phyloP scores from a whole-genome alignment of 176 grass and related monocot genomes.

The Neostapfia colusana region DNA sequence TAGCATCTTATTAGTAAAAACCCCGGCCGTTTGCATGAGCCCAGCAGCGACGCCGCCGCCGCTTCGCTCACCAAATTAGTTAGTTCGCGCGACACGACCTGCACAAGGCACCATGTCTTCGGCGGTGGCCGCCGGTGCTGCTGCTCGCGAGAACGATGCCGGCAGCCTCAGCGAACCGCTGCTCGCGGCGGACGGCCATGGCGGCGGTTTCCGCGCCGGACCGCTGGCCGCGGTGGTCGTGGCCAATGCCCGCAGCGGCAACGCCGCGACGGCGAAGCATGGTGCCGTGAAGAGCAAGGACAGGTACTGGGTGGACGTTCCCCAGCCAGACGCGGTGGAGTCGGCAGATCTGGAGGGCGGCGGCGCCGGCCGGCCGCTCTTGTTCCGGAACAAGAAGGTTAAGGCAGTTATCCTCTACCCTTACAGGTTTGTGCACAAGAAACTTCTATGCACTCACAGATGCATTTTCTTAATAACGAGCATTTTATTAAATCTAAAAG shows the following conservation, averaged over 20 bases:
- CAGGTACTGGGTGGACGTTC: constrained; percentile 34
- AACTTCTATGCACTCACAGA: too few relatives aligned
- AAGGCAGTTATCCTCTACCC: constrained; percentile 20
- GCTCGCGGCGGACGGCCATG: too few relatives aligned
- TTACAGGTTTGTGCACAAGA: constrained; percentile 7
- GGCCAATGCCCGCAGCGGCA: background rate
- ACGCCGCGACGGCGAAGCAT: background rate
- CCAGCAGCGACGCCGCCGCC: background rate
- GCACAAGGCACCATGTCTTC: background rate
- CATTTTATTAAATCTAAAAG: too few relatives aligned
- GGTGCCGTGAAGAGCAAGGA: constrained; percentile 7
- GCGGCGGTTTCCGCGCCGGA: too few relatives aligned
- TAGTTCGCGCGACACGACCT: background rate
- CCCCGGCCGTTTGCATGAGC: background rate
- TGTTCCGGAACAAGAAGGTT: constrained; percentile 32
- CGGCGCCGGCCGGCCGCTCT: background rate
- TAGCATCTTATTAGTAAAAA: too few relatives aligned
- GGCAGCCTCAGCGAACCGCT: too few relatives aligned
- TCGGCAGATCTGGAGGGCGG: constrained; percentile 19
- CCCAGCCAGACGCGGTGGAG: background rate
- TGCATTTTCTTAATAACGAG: too few relatives aligned
- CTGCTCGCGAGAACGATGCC: too few relatives aligned
- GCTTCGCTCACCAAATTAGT: background rate
- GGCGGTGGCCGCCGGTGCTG: too few relatives aligned
- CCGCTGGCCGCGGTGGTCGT: background rate